Conservation (phyloP, 2,329 filamentous ascomycete genomes). For the Eutypa lata region DNA sequence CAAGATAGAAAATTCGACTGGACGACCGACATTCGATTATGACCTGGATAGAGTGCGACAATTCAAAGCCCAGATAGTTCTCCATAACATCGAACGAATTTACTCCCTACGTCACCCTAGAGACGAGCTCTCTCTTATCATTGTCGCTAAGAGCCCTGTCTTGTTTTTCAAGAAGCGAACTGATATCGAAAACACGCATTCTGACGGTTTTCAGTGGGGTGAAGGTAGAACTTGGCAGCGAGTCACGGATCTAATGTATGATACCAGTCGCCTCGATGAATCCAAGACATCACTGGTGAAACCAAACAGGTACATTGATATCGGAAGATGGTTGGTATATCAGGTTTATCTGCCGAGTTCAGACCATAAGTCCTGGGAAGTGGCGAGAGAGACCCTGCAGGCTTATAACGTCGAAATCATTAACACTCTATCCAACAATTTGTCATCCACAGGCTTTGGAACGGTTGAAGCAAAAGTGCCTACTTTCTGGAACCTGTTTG, state of each 20-base stretch:
- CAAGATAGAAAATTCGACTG: conserved; percentile 19
- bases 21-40: conserved; percentile 7
- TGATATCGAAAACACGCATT: conserved; percentile 31
- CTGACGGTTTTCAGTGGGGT: conserved; percentile 34
- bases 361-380: conserved; percentile 30
- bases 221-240: conserved; percentile 45
- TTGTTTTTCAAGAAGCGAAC: conserved; percentile 40
- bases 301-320: conserved; percentile 40
- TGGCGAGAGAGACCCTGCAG: conserved; percentile 52
- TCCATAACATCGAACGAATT: conserved; percentile 44
- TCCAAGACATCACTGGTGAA: conserved; percentile 38
- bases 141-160: conserved; percentile 48
- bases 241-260: conserved; percentile 42
- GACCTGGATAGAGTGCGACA: conserved; percentile 9
- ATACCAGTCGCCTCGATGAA: conserved; percentile 27
- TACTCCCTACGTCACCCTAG: conserved; percentile 33
- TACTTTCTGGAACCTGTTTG: conserved; percentile 38
- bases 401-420: conserved; percentile 70
- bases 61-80: conserved; percentile 43
- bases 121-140: conserved; percentile 36
- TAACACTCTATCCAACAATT: conserved; percentile 19
- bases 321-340: conserved; percentile 58
- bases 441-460: conserved; percentile 33
- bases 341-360: conserved; percentile 39
- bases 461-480: conserved; percentile 31